Base-by-base conservation (phyloP, 2,329 filamentous ascomycete species). In the Cladophialophora bantiana region DNA sequence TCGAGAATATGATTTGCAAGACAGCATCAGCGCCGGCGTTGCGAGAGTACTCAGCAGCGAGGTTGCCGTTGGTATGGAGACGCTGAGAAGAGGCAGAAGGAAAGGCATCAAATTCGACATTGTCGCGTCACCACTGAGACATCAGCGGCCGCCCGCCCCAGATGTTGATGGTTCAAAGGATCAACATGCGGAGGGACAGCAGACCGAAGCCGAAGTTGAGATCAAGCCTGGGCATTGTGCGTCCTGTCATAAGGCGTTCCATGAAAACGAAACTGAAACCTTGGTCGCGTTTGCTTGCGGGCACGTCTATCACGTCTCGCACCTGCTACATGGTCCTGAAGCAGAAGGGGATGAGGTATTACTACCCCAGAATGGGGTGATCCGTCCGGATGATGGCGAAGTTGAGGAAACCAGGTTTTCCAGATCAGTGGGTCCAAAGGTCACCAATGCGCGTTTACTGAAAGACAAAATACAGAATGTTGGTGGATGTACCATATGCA, bases 1-100 rank as follows among this genome's bases (percentile, higher is more conserved):
- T 76, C 90, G 94, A 73, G 95, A 99, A 78, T 94, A 97, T 76
- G 95, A 98, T 75, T 91, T 99, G 53, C 95, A 98, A 79, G 89
- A 92, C 76, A 95, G 91, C 73, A 97, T 99, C 75, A 94, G 91
- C 70, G 89, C 90, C 52, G 95, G 95, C 0, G 95, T 96, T 3
- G 94, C 95, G 0, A 88, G 88, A 62, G 94, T 98, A 0, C 83
- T 98, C 50, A 85, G 91, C 59, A 93, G 94, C 65, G 95, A 99
- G 78, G 94, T 99, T 0, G 89, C 90, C 0, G 84, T 86, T 4
- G 93, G 91, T 0, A 96, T 98, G 86, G 90, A 90, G 59, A 89
- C 88, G 3, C 82, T 98, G 20, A 88, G 94, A 0, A 87, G 84
- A 13, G 93, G 94, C 0, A 92, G 96, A 76, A 88, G 90, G 59